Conservation (phyloP, 2,329 filamentous ascomycete species). For the Aspergillus ibericus region DNA sequence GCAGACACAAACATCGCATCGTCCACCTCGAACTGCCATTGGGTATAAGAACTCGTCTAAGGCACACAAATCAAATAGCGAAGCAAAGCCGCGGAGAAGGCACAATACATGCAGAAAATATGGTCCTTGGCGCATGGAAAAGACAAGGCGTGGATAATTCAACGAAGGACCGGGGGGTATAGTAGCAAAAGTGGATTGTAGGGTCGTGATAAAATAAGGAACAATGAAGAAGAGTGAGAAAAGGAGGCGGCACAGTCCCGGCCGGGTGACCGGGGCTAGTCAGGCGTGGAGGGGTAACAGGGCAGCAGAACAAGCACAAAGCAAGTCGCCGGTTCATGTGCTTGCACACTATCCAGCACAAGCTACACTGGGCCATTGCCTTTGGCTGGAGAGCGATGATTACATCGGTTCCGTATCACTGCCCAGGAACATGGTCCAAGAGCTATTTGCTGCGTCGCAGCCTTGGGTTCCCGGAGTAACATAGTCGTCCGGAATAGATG, state of each 20-base stretch:
- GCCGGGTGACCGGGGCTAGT: background rate
- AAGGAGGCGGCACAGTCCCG: background rate
- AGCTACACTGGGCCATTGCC: background rate
- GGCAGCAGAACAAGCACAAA: background rate
- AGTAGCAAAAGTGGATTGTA: constrained; percentile 6
- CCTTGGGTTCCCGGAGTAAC: background rate
- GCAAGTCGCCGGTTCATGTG: background rate
- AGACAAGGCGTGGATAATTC: background rate
- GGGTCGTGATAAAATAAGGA: background rate
- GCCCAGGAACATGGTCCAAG: background rate
- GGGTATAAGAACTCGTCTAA: constrained; percentile 2
- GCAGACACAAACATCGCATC: background rate
- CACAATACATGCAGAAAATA: background rate
- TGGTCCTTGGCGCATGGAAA: background rate
- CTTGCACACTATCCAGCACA: background rate
- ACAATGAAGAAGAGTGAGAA: background rate
- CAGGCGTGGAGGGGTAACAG: background rate
- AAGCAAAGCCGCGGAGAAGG: background rate
- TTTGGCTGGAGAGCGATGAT: background rate
- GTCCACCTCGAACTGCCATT: background rate
- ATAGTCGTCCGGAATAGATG: background rate
- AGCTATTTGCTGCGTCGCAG: background rate
- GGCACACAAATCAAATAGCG: background rate
- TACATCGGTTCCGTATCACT: background rate
- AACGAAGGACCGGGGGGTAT: constrained; percentile 15